Base-by-base conservation (phyloP, 257 asterid species). In the Sherardia arvensis region DNA sequence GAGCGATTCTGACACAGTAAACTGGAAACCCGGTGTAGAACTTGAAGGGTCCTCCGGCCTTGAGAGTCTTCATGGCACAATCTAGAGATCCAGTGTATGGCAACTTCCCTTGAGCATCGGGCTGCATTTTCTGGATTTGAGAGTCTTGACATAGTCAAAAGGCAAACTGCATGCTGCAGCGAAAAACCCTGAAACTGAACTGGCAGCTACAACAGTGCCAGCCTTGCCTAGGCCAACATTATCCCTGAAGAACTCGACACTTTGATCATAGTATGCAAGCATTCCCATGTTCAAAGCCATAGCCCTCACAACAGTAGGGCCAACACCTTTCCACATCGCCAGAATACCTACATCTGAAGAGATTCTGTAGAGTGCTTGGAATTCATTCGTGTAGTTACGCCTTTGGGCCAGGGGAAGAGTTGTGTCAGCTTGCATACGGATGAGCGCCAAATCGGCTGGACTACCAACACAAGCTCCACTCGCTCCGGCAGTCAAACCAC, bases 261-360 rank as follows among this genome's bases (percentile, higher is more conserved):
- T 82, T 76, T 92, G 99, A 34, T 92, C 99, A 69, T 92, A 92
- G 33, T 96, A 92, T 59, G 99, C 91, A 69, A 92, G 96, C 99
- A 92, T 92, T 47, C 99, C 99, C 99, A 89, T 92, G 79, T 92
- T 92, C 51, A 92, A 85, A 21, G 97, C 96, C 99, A 92, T 92
- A 48, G 99, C 99, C 81, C 99, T 85, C 34, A 92, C 99, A 30
- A 92, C 99, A 23, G 99, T 89, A 7, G 99, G 99, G 62, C 95
- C 97, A 4, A 97, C 97, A 48, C 99, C 99, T 81, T 92, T 92
- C 99, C 99, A 92, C 22, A 89, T 91, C 1, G 99, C 87, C 71
- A 85, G 66, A 5, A 92, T 81, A 48, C 99, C 99, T 81, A 89
- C 99, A 54, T 92, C 97, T 21, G 84, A 64, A 55, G 26, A 65